Base-by-base conservation (phyloP, 2,329 filamentous ascomycete genomes). In the Scytalidium lignicola region DNA sequence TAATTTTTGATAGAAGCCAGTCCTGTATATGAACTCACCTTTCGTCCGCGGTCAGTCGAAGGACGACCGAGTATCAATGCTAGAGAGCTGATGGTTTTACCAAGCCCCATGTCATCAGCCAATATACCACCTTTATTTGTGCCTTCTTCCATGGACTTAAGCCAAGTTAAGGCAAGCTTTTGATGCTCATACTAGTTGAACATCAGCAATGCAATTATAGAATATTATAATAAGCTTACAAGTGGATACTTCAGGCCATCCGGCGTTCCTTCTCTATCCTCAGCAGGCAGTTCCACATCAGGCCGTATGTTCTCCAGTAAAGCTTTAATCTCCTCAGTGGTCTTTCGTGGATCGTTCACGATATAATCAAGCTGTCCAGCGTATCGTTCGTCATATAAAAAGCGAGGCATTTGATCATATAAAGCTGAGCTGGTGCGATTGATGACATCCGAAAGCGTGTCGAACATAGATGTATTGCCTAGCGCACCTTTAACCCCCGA, bases 1-100 rank as follows among this genome's bases (percentile, higher is more conserved):
- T 17, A n/a, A 6, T 23, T 23, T 48, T 50, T 2, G 48, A 50
- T 19, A 47, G 32, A 12, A 41, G 39, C 15, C n/a, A n/a, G n/a
- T n/a, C n/a, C n/a, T n/a, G 48, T 6, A 26, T 26, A 26, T 10
- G 10, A 26, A 47, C 59, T 53, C 54, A 60, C 60, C 56, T 65
- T 71, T 63, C 58, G 65, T 58, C 42, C 44, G 46, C 37, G 54
- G 52, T 84, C 74, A 0, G 71, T 66, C 0, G 86, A 80, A n/a
- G 76, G 83, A 5, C 83, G 77, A 51, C 51, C 52, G 13, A 63
- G 37, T 15, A 64, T 86, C 41, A 96, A 75, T 3, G 90, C 80
- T 19, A 96, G 73, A 4, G 88, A 85, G 53, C 92, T 89, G 20
- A 96, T 85, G 0, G 88, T 92, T 67, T 93, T 92, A 7, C 88